Percentiles rank a stretch among this genome's conserved stretches.
These are phyloP conservation scores for Dendrobium chrysotoxum DNA, from an alignment of 106 monocot species.

Conservation along the genomic window DNA sequence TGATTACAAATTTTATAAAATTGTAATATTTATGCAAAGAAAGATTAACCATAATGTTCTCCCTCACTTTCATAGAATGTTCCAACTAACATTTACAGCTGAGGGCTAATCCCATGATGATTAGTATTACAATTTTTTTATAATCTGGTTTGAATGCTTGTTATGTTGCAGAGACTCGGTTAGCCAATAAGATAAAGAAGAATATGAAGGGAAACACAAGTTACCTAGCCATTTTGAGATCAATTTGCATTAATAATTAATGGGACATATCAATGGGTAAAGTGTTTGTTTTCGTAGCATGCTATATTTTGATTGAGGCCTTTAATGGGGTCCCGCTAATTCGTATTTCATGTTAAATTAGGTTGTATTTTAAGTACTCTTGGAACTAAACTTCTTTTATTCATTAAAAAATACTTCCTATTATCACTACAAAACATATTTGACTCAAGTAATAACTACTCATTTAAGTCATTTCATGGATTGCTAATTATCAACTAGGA, in stretches of 20 bases:
- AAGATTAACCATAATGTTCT: too few relatives aligned
- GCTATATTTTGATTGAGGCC: not conserved
- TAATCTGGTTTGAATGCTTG: too few relatives aligned
- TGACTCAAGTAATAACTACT: not conserved
- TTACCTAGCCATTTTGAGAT: not conserved
- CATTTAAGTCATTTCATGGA: not conserved
- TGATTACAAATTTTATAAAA: too few relatives aligned
- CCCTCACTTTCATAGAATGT: too few relatives aligned
- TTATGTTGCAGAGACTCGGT: too few relatives aligned
- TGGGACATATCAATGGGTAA: not conserved
- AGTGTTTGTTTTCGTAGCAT: not conserved
- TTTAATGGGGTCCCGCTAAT: not conserved
- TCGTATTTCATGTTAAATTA: not conserved
- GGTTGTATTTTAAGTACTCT: not conserved
- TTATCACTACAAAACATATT: not conserved
- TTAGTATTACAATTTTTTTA: too few relatives aligned
- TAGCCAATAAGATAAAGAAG: not conserved
- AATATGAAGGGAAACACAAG: not conserved
- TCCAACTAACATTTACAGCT: too few relatives aligned
- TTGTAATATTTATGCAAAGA: too few relatives aligned
- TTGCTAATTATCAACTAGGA: too few relatives aligned
- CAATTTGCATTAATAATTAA: not conserved
- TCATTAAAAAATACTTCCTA: not conserved
- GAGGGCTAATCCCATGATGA: too few relatives aligned
- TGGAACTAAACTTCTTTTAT: not conserved